Evolutionary conservation across 352 stramenopile genomes (phyloP).

Genomic region (Globisporangium acanthophoron): DNA sequence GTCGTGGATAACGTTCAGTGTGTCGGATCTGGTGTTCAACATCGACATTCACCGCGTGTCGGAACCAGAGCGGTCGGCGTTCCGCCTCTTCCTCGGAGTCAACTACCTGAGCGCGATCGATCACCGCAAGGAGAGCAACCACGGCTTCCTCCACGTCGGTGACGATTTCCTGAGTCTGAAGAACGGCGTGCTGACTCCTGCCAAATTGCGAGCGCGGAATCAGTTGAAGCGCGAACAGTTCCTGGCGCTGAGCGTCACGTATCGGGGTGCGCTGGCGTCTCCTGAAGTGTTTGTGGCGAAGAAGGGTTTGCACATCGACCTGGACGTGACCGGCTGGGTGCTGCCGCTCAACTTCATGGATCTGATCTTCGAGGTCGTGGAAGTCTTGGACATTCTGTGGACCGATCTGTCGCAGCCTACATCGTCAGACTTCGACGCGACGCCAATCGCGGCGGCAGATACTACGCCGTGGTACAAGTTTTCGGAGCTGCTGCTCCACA

Average conservation of each 20-base stretch:
- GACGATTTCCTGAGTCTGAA: slow-evolving; percentile 82
- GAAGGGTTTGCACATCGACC: slow-evolving; percentile 48
- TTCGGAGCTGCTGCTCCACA: slow-evolving; percentile 58
- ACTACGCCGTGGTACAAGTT: slow-evolving; percentile 51
- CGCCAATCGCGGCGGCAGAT: neutral
- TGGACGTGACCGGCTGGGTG: slow-evolving; percentile 75
- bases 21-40: slow-evolving; percentile 48
- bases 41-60: slow-evolving; percentile 66
- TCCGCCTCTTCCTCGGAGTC: slow-evolving; percentile 51
- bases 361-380: slow-evolving; percentile 69
- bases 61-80: slow-evolving; percentile 52
- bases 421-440: slow-evolving; percentile 10
- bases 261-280: slow-evolving; percentile 39
- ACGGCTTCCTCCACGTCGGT: slow-evolving; percentile 73
- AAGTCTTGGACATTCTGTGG: slow-evolving; percentile 69
- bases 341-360: slow-evolving; percentile 68
- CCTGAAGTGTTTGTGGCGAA: slow-evolving; percentile 53
- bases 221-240: slow-evolving; percentile 54
- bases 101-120: slow-evolving; percentile 60
- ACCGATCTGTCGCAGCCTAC: slow-evolving; percentile 14
- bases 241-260: slow-evolving; percentile 53
- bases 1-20: slow-evolving; percentile 72
- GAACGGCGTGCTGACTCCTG: slow-evolving; percentile 61
- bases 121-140: slow-evolving; percentile 64
- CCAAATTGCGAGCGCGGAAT: slow-evolving; percentile 56